Base-by-base conservation (phyloP, 1,139 yeast genomes). In the Geotrichum phurueaensis region DNA sequence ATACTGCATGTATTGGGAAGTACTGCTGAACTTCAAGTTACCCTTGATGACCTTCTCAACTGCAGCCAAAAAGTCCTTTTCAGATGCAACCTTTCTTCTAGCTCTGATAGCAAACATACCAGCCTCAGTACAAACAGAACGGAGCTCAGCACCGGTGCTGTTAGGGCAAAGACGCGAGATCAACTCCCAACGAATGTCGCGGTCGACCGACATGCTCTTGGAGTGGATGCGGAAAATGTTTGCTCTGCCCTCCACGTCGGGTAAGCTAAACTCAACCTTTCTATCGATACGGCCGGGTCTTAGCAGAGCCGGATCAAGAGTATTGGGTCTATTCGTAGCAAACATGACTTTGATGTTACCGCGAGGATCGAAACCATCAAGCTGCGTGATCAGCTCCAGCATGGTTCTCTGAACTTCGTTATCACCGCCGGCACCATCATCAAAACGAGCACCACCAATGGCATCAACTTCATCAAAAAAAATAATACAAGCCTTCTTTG, bases 101-200 rank as follows among this genome's bases (percentile, higher is more conserved):
- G 98, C 97, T 72, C 99, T 85, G 63, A 94, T 94, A 58, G 99
- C 99, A 80, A 91, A 94, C 99, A 94, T 94, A 69, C 99, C 99
- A 5, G 97, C 97, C 76, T 92, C 97, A 1, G 97, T 92, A 76
- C 98, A 91, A 29, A 92, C 97, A 13, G 96, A 89, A 73, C 97
- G 85, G 70, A 94, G 82, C 77, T 94, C 99, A 10, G 99, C 99
- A 76, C 99, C 99, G 1, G 99, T 94, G 20, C 96, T 89, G 75
- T 94, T 94, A 65, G 99, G 99, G 79, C 99, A 94, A 71, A 94
- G 81, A 73, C 99, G 84, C 25, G 98, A 91, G 71, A 94, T 94
- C 71, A 94, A 83, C 76, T 94, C 99, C 99, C 99, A 94, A 76
- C 99, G 86, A 64, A 94, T 94, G 69, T 90, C 96, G 72, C 96